Percentiles rank a stretch among this genome's conserved stretches.
Evolutionary conservation across 2,329 filamentous ascomycete species (phyloP).

Genomic region (Phoma sp.): DNA sequence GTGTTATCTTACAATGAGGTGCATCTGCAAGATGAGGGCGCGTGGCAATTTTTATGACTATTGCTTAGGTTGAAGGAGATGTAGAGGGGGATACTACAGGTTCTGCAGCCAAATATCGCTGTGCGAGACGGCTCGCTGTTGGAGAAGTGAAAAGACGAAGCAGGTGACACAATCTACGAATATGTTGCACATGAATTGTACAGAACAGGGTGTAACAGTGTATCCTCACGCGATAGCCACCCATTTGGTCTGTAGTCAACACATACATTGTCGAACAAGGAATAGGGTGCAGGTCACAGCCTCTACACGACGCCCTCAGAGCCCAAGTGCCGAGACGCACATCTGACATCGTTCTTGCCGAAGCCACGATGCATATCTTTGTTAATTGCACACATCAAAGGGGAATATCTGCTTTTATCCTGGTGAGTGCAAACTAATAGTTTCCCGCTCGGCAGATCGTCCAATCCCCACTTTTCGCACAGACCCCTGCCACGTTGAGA

Average conservation of each 20-base stretch:
- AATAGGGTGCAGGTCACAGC: not conserved
- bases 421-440: not conserved
- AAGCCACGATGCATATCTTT: not conserved
- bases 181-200: not conserved
- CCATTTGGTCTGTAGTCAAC: not conserved
- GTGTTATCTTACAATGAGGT: not conserved
- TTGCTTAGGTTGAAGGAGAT: not conserved
- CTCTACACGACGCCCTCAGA: not conserved
- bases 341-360: not conserved
- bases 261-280: no score
- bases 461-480: slow-evolving; percentile 10
- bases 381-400: not conserved
- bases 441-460: slow-evolving; percentile 11
- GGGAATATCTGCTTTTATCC: not conserved
- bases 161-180: not conserved
- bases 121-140: not conserved
- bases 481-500: slow-evolving; percentile 11
- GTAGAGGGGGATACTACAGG: not conserved
- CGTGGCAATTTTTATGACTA: not conserved
- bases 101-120: not conserved
- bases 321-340: not conserved
- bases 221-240: not conserved
- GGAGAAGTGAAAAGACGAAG: not conserved
- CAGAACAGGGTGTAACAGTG: not conserved
- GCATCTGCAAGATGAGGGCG: not conserved